phyloP scores from a whole-genome alignment of 352 stramenopile genomes.

The Phytophthora brassicae region DNA sequence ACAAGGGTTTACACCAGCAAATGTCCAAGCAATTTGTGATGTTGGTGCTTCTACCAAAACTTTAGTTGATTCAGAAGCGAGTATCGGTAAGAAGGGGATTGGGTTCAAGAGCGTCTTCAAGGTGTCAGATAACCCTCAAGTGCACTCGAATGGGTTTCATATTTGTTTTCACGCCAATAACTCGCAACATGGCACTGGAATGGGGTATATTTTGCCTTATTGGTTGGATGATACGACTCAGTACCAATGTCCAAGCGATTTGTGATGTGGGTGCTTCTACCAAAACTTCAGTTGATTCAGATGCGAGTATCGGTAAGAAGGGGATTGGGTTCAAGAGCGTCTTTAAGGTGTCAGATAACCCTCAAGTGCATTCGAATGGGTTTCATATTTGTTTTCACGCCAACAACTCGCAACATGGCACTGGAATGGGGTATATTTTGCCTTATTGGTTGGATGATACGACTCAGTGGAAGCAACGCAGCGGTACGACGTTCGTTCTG shows the following conservation, averaged over 20 bases:
- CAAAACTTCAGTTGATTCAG: constrained; percentile 41
- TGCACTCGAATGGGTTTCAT: constrained; percentile 89
- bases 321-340: constrained; percentile 92
- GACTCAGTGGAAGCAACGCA: constrained; percentile 37
- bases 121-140: constrained; percentile 75
- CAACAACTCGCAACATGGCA: constrained; percentile 42
- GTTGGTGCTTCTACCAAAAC: constrained; percentile 86
- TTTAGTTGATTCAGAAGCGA: constrained; percentile 31
- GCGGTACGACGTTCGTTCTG: constrained; percentile 76
- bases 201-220: constrained; percentile 82
- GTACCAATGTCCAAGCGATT: constrained; percentile 87
- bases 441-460: constrained; percentile 73
- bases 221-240: constrained; percentile 82
- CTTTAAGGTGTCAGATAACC: constrained; percentile 83
- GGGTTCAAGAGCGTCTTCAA: constrained; percentile 93
- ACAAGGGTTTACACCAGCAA: constrained; percentile 63
- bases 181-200: constrained; percentile 38
- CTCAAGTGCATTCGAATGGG: constrained; percentile 88
- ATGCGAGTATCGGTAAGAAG: constrained; percentile 86
- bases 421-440: constrained; percentile 75
- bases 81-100: constrained; percentile 91
- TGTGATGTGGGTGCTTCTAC: constrained; percentile 88
- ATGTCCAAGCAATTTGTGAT: constrained; percentile 86
- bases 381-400: constrained; percentile 84
- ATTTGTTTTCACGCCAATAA: constrained; percentile 77